Base-by-base conservation (phyloP, 192 early-diverging fungal genomes). In the Rhizoclosmatium sp. region DNA sequence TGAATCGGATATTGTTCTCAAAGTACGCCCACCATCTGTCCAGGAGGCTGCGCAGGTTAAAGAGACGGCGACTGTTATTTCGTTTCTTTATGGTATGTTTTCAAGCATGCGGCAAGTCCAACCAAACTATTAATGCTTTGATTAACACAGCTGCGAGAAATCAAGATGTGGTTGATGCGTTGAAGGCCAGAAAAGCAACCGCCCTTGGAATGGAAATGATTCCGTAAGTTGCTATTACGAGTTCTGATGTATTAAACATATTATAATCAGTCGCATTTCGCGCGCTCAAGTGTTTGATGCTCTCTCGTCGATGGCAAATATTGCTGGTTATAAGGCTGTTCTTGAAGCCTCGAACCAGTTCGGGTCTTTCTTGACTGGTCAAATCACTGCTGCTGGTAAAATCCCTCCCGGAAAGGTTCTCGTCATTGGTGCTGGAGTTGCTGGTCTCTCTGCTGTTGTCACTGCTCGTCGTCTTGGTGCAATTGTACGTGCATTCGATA, bases 301-400 rank as follows among this genome's bases (percentile, higher is more conserved):
- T 19, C 68, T 82, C 42, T 80, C 69, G 39, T 83, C 81, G 44
- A 83, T 83, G 82, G 82, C 82, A 2, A 81, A 82, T 65, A 82
- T 82, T 56, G 79, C 80, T 31, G 82, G 82, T 7, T 83, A 83
- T 76, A 81, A 82, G 54, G 62, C 74, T 47, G 82, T 83, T 9
- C 60, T 83, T 14, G 80, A 83, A 60, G 82, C 82, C 46, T 21
- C 80, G 10, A 76, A 83, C 71, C 66, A 78, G 31, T 83, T 83
- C 61, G 80, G 80, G 23, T 78, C 76, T 31, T 83, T 83, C 49
- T 56, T 83, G 1, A 83, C 82, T 0, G 82, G 82, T 3, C 82
- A 83, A 65, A 82, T 83, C 76, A 83, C 82, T 3, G 82, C 82
- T 0, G 82, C 82, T n/a, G 82, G 82, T 10, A 83, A 83, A 48